A percentile compares a stretch with the other conserved stretches of the same genome.
These are phyloP conservation scores for Colletotrichum salicis DNA, from an alignment of 2,329 filamentous ascomycete species.

Conservation along the genomic window DNA sequence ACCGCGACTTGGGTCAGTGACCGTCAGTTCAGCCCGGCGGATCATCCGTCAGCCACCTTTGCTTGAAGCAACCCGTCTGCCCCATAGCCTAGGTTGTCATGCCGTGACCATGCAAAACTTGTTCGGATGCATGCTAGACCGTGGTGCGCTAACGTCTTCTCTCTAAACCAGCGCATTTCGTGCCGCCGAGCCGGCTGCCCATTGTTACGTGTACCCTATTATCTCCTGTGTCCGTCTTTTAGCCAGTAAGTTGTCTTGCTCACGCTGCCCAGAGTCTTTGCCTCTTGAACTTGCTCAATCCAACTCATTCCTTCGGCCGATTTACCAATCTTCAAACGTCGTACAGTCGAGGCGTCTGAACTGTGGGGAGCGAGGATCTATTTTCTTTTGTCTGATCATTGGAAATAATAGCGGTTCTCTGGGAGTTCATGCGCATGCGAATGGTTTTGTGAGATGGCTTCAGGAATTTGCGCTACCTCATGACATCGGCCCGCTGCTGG, in stretches of 20 bases:
- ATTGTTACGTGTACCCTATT: background rate
- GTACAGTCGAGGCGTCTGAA: background rate
- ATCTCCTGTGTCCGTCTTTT: background rate
- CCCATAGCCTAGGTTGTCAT: background rate
- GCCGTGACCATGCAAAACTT: background rate
- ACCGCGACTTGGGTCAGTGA: background rate
- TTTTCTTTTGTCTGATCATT: background rate
- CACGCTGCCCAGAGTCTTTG: constrained; percentile 15
- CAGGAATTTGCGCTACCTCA: background rate
- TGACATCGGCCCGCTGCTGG: constrained; percentile 1
- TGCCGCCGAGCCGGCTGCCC: background rate
- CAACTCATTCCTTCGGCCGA: constrained; percentile 16
- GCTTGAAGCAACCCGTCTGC: background rate
- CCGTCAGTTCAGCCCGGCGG: background rate
- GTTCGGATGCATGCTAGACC: constrained; percentile 6
- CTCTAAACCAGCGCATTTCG: constrained; percentile 3
- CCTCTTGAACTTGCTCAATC: constrained; percentile 38
- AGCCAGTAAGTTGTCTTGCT: background rate
- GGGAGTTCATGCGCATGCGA: background rate
- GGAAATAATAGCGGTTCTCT: background rate
- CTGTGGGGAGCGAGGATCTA: background rate
- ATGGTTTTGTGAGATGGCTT: constrained; percentile 21
- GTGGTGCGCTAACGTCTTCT: constrained; percentile 3
- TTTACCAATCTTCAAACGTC: background rate
- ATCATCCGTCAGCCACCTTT: background rate